phyloP scores from a whole-genome alignment of 371 early-diverging fungal genomes.

The Syncephalastrum racemosum region DNA sequence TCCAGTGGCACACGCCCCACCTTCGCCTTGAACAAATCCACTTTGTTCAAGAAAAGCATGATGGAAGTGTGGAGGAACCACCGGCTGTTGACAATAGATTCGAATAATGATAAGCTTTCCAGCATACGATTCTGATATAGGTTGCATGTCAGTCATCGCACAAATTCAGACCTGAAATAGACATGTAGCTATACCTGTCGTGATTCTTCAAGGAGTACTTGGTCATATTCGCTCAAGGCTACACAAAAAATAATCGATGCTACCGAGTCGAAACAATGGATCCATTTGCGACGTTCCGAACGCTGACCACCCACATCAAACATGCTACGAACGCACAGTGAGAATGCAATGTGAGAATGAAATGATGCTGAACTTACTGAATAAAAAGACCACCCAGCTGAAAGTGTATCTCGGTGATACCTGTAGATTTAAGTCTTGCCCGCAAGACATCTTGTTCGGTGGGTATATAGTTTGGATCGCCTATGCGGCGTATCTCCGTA shows the following conservation, averaged over 20 bases:
- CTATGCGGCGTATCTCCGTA: slow-evolving; percentile 57
- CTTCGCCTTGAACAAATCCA: slow-evolving; percentile 71
- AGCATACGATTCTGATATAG: slow-evolving; percentile 74
- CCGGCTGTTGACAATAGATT: slow-evolving; percentile 72
- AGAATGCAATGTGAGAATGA: background rate
- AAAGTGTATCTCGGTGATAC: slow-evolving; percentile 74
- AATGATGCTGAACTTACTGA: slow-evolving; percentile 49
- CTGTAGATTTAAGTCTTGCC: slow-evolving; percentile 84
- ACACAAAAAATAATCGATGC: slow-evolving; percentile 72
- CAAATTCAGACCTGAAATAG: background rate
- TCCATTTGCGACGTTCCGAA: slow-evolving; percentile 91
- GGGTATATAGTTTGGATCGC: slow-evolving; percentile 62
- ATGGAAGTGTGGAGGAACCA: slow-evolving; percentile 68
- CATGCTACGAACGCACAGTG: slow-evolving; percentile 34
- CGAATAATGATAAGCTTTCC: slow-evolving; percentile 81
- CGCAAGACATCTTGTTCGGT: slow-evolving; percentile 75
- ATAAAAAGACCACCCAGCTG: slow-evolving; percentile 62
- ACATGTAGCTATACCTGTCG: slow-evolving; percentile 44
- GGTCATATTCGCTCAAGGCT: slow-evolving; percentile 72
- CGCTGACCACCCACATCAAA: slow-evolving; percentile 77
- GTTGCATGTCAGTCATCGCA: slow-evolving; percentile 32
- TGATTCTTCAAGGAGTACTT: slow-evolving; percentile 70
- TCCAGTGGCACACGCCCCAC: slow-evolving; percentile 53
- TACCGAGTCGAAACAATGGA: slow-evolving; percentile 85
- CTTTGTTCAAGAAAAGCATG: slow-evolving; percentile 81